phyloP scores from a whole-genome alignment of 768 basidiomycete species.

The Termitomyces sp. region DNA sequence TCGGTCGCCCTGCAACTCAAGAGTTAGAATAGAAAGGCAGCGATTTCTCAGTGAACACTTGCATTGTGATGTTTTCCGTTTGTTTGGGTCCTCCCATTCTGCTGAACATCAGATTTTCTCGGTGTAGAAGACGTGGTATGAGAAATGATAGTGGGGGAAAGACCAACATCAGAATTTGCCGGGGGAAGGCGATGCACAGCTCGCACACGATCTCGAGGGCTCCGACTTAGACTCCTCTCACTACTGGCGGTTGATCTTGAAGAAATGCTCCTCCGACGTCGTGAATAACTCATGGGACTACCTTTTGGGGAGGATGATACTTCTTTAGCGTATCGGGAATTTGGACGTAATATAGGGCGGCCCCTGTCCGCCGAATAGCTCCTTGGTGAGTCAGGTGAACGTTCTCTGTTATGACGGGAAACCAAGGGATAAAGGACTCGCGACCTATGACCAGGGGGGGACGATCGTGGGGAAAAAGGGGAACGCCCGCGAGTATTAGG shows the following conservation, averaged over 20 bases:
- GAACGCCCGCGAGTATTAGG: slow-evolving; percentile 9
- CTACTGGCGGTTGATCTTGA: slow-evolving; percentile 51
- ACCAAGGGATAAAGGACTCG: slow-evolving; percentile 1
- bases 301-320: slow-evolving; percentile 33
- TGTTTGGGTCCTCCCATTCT: slow-evolving; percentile 27
- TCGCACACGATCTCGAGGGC: slow-evolving; percentile 45
- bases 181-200: slow-evolving; percentile 61
- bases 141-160: slow-evolving; percentile 20
- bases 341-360: slow-evolving; percentile 11
- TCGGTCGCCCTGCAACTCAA: slow-evolving; percentile 9
- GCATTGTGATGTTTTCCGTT: slow-evolving; percentile 32
- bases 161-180: slow-evolving; percentile 25
- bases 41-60: slow-evolving; percentile 11
- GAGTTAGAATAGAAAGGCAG: neutral
- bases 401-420: slow-evolving; percentile 15
- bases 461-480: slow-evolving; percentile 4
- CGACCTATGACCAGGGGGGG: neutral
- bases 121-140: slow-evolving; percentile 6
- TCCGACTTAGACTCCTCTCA: slow-evolving; percentile 52
- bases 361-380: slow-evolving; percentile 9
- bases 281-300: slow-evolving; percentile 26
- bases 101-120: slow-evolving; percentile 21
- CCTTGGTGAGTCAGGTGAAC: slow-evolving; percentile 17
- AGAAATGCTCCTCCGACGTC: slow-evolving; percentile 45
- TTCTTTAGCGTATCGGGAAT: slow-evolving; percentile 17